Evolutionary conservation across 2,329 filamentous ascomycete species (phyloP).

Genomic region (Pseudocercospora pini-densiflorae): DNA sequence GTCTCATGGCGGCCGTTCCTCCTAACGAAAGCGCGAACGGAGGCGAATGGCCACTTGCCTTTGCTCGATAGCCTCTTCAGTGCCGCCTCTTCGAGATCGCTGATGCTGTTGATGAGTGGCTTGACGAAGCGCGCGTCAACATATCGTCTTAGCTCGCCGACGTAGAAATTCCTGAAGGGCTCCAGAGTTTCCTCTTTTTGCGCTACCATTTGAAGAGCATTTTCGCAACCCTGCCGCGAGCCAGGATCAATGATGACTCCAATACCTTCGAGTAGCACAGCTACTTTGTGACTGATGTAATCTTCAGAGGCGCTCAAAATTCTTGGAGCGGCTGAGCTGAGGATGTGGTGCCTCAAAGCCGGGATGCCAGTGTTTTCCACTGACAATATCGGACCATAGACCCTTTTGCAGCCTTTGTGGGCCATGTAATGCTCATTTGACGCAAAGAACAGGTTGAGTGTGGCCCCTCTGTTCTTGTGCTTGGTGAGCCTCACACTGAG

Average conservation of each 20-base stretch:
- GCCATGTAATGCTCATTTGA: constrained; percentile 35
- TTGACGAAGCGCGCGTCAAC: no score
- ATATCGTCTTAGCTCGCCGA: no score
- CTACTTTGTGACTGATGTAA: neutral
- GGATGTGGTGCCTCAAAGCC: constrained; percentile 10
- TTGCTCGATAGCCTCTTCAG: no score
- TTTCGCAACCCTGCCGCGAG: neutral
- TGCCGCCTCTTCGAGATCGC: neutral
- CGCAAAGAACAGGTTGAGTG: constrained; percentile 27
- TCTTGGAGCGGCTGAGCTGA: neutral
- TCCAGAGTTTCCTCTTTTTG: no score
- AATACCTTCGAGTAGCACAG: neutral
- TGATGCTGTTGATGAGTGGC: neutral
- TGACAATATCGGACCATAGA: constrained; percentile 11
- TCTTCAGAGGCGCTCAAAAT: neutral
- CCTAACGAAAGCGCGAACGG: neutral
- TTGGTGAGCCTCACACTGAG: constrained; percentile 13
- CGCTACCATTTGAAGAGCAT: neutral
- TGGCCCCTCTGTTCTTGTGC: constrained; percentile 7
- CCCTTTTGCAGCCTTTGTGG: constrained; percentile 18
- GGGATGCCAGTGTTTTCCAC: constrained; percentile 29
- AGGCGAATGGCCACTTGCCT: no score
- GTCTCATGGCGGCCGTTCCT: neutral
- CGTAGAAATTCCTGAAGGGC: no score
- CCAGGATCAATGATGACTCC: neutral